Evolutionary conservation across 2,329 filamentous ascomycete genomes (phyloP).

Genomic region (Pestalotiopsis sp.): DNA sequence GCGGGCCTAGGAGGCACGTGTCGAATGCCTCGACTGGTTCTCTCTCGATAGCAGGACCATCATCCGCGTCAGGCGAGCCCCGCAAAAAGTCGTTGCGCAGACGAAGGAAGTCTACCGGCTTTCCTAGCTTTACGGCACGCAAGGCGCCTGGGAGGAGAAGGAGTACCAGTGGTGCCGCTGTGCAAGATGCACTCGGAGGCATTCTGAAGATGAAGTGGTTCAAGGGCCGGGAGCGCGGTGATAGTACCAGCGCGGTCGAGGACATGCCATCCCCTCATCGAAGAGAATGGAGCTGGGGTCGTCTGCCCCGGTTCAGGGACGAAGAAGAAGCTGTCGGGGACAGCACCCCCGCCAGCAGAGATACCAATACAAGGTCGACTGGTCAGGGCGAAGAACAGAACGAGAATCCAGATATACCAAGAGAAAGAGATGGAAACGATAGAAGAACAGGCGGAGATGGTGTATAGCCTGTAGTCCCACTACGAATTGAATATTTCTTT

Average conservation of each 20-base stretch:
- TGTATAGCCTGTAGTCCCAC: background rate
- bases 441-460: background rate
- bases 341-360: background rate
- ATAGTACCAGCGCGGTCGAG: conserved; percentile 16
- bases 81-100: conserved; percentile 40
- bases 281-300: conserved; percentile 12
- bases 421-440: background rate
- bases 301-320: conserved; percentile 9
- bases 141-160: conserved; percentile 38
- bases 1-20: conserved; percentile 22
- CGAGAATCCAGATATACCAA: background rate
- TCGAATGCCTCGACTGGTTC: conserved; percentile 32
- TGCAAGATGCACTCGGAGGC: conserved; percentile 55
- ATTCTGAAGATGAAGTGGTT: conserved; percentile 61
- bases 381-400: background rate
- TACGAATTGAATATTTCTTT: background rate
- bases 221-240: conserved; percentile 33
- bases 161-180: conserved; percentile 31
- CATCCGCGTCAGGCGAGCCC: conserved; percentile 20
- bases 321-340: conserved; percentile 8
- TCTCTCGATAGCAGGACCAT: conserved; percentile 25
- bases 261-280: background rate
- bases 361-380: background rate
- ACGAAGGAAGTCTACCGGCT: conserved; percentile 62
- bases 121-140: conserved; percentile 63